phyloP scores from a whole-genome alignment of 352 stramenopile genomes.

The Pythium brachiatum region DNA sequence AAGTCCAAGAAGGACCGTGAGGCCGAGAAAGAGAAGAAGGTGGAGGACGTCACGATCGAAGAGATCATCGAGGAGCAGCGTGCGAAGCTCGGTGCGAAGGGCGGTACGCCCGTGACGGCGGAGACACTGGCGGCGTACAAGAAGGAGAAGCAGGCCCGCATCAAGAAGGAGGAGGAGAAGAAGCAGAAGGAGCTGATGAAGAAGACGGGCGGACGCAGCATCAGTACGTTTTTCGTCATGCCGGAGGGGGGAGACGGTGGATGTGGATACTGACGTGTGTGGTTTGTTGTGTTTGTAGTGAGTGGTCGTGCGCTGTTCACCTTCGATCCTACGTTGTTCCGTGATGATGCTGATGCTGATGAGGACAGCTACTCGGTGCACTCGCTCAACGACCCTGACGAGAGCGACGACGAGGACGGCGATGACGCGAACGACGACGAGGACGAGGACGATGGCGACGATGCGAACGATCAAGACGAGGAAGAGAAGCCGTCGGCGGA shows the following conservation, averaged over 20 bases:
- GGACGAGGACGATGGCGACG: too few species aligned
- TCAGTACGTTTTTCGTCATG: slow-evolving; percentile 74
- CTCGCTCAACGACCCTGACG: slow-evolving; percentile 47
- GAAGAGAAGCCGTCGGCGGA: slow-evolving; percentile 44
- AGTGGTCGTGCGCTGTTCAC: slow-evolving; percentile 91
- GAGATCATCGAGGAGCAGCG: slow-evolving; percentile 91
- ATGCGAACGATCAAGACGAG: too few species aligned
- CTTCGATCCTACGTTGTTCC: slow-evolving; percentile 89
- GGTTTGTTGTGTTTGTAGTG: slow-evolving; percentile 48
- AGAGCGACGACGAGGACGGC: slow-evolving; percentile 23
- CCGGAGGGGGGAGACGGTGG: slow-evolving; percentile 11
- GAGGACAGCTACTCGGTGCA: slow-evolving; percentile 82
- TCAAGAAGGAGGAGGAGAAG: slow-evolving; percentile 81
- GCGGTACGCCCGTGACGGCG: slow-evolving; percentile 85
- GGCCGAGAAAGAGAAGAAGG: slow-evolving; percentile 79
- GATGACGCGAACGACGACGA: not conserved
- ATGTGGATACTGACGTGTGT: not conserved
- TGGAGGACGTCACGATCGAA: slow-evolving; percentile 83
- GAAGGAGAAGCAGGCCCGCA: slow-evolving; percentile 72
- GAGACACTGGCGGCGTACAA: slow-evolving; percentile 90
- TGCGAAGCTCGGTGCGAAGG: slow-evolving; percentile 78
- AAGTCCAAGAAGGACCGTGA: slow-evolving; percentile 88
- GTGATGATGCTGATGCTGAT: slow-evolving; percentile 87
- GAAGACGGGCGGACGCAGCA: slow-evolving; percentile 74
- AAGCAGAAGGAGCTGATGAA: slow-evolving; percentile 83